phyloP scores from a whole-genome alignment of 345 rosid species.

The Brassica nigra region DNA sequence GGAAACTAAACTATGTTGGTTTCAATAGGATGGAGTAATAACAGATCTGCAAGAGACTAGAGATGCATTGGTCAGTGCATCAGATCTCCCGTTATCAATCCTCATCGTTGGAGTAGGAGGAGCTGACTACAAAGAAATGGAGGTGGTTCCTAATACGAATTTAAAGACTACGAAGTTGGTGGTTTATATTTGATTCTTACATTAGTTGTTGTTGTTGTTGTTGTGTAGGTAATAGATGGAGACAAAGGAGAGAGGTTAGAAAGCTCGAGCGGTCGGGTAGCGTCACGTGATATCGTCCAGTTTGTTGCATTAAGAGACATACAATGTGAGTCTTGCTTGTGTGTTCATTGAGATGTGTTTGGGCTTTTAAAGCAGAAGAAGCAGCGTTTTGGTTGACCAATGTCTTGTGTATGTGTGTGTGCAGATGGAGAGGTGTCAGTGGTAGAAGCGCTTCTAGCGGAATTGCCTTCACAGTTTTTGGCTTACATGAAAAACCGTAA shows the following conservation, averaged over 20 bases:
- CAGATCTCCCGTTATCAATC: slow-evolving; percentile 87
- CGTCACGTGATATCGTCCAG: slow-evolving; percentile 94
- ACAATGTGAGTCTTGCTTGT: slow-evolving; percentile 56
- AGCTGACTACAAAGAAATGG: slow-evolving; percentile 99
- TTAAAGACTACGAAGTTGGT: neutral
- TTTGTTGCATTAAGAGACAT: slow-evolving; percentile 79
- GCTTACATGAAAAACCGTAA: slow-evolving; percentile 70
- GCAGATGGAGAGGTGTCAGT: slow-evolving; percentile 82
- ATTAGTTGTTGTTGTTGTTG: neutral
- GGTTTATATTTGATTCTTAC: neutral
- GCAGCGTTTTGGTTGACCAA: neutral
- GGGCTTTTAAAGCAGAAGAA: neutral
- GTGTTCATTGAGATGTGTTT: neutral
- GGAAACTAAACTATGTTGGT: slow-evolving; percentile 4
- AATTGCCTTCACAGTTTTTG: slow-evolving; percentile 84
- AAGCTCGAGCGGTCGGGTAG: slow-evolving; percentile 78
- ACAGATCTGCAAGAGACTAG: slow-evolving; percentile 97
- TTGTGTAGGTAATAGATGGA: slow-evolving; percentile 71
- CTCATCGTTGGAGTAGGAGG: slow-evolving; percentile 98
- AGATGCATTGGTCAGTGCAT: slow-evolving; percentile 90
- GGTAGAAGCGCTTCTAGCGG: slow-evolving; percentile 80
- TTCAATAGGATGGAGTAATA: slow-evolving; percentile 80
- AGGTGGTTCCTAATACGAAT: slow-evolving; percentile 64
- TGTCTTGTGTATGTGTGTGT: slow-evolving; percentile 3
- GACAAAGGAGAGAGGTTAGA: slow-evolving; percentile 90